These are phyloP conservation scores for Corylus avellana DNA, from an alignment of 306 rosid genomes.

Conservation along the genomic window DNA sequence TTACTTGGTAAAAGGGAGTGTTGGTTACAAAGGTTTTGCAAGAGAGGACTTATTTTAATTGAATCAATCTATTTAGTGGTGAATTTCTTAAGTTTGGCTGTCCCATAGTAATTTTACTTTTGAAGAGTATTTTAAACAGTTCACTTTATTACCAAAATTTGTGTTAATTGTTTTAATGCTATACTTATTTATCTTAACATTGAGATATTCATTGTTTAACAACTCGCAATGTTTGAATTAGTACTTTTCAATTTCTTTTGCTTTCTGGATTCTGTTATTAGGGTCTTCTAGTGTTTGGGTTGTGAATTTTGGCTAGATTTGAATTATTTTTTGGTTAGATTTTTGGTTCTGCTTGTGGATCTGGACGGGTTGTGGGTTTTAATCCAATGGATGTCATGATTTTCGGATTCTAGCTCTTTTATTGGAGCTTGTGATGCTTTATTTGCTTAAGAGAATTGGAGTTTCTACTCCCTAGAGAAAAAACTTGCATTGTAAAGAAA, in stretches of 20 bases:
- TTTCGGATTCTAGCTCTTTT: conserved; percentile 24
- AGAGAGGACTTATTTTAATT: no score
- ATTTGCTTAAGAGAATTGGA: not conserved
- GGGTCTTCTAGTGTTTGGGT: not conserved
- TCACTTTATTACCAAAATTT: no score
- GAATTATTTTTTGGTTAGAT: conserved; percentile 7
- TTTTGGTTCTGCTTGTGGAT: not conserved
- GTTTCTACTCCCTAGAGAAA: not conserved
- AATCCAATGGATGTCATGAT: conserved; percentile 17
- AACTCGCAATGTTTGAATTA: no score
- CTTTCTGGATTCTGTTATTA: conserved; percentile 24
- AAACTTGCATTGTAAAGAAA: conserved; percentile 15
- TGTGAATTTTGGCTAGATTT: conserved; percentile 10
- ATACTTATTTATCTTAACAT: no score
- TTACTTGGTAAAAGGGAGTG: no score
- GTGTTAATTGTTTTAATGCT: no score
- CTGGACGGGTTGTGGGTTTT: conserved; percentile 12
- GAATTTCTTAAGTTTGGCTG: no score
- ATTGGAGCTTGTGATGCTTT: conserved; percentile 28
- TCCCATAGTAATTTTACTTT: no score
- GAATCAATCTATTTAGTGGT: no score
- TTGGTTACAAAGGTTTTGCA: no score
- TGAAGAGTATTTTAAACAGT: no score
- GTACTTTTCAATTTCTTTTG: not conserved
- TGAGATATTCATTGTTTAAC: no score